phyloP scores from a whole-genome alignment of 2,329 filamentous ascomycete species.

The Aspergillus versicolor region DNA sequence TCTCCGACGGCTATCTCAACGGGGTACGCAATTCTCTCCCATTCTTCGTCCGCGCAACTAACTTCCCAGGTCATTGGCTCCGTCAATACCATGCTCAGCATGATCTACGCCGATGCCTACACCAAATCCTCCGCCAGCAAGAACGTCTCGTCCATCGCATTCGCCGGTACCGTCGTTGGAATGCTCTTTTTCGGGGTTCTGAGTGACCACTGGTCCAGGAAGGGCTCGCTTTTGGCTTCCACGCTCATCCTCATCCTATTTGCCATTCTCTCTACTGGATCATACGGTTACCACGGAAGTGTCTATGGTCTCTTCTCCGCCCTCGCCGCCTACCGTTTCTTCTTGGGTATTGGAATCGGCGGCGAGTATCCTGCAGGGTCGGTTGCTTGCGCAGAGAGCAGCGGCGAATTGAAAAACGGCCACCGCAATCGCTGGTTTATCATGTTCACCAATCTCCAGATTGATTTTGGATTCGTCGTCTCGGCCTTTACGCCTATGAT shows the following conservation, averaged over 20 bases:
- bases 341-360: constrained; percentile 76
- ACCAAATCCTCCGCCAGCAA: constrained; percentile 65
- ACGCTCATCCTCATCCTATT: constrained; percentile 84
- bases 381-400: constrained; percentile 80
- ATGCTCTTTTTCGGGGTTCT: constrained; percentile 79
- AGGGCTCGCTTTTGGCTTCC: constrained; percentile 75
- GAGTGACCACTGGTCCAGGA: constrained; percentile 80
- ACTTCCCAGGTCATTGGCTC: constrained; percentile 70
- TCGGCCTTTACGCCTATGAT: constrained; percentile 75
- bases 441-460: constrained; percentile 84
- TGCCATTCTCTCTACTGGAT: constrained; percentile 72
- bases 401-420: constrained; percentile 75
- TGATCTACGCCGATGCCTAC: constrained; percentile 70
- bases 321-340: constrained; percentile 80
- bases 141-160: constrained; percentile 79
- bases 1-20: constrained; percentile 90
- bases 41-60: neutral
- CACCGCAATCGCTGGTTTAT: constrained; percentile 90
- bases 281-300: constrained; percentile 71
- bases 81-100: constrained; percentile 72
- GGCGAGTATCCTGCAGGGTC: constrained; percentile 62
- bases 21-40: constrained; percentile 53
- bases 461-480: constrained; percentile 80
- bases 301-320: constrained; percentile 71
- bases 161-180: constrained; percentile 81